Base-by-base conservation (phyloP, 1,284 basidiomycete species). In the Cystobasidium slooffiae region DNA sequence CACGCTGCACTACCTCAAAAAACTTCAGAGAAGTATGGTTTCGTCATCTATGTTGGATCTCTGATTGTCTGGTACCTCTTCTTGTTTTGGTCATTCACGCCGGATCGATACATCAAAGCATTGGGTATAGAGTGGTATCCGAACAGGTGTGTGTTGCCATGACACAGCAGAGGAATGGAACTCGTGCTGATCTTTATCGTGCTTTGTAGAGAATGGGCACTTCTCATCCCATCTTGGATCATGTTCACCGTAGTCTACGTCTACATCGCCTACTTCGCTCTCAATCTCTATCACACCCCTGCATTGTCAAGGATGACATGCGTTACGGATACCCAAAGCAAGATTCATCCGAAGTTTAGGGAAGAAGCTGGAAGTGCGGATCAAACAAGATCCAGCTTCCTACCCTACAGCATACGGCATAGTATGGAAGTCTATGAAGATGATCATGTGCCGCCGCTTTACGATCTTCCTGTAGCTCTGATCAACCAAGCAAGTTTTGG, bases 151-250 rank as follows among this genome's bases (percentile, higher is more conserved):
- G 43, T 52, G 75, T 72, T 8, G 31, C 12, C 14, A 12, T 18
- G 24, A 22, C 22, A 22, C 10, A 24, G 46, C 46, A 63, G 44
- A 68, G 47, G 20, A 9, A 10, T 7, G 18, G 16, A n/a, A n/a
- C 49, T 47, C n/a, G n/a, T n/a, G n/a, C n/a, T n/a, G n/a, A n/a
- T n/a, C n/a, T n/a, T n/a, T n/a, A n/a, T n/a, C n/a, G n/a, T n/a
- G n/a, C n/a, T n/a, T n/a, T n/a, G n/a, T 51, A 79, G 79, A 31
- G 76, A 79, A 65, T 80, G 79, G 79, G 78, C 79, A 0, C 52
- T 80, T 1, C 75, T 80, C 24, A 56, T 79, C 0, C 79, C 79
- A 1, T 68, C 77, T 0, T 80, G 79, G 79, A 75, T 78, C 24
- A 76, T 77, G 63, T 75, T 80, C 73, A 61, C 73, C 44, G 76